Evolutionary conservation across 2,329 filamentous ascomycete species (phyloP).

Genomic region (Aspergillus bombycis): DNA sequence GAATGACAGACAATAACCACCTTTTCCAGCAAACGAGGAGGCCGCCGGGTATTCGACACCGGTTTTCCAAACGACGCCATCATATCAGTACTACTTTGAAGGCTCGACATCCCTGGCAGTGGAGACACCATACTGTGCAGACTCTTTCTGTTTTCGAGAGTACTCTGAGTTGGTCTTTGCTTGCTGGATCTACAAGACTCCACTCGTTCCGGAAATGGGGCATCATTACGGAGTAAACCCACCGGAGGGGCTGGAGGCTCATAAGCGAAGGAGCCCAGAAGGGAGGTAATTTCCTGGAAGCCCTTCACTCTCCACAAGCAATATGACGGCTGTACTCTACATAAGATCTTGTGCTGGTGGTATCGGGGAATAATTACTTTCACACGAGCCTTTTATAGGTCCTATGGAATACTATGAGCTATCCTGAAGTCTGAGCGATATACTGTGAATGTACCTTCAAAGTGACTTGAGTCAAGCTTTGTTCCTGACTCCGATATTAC

Average conservation of each 20-base stretch:
- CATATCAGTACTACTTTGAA: neutral
- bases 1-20: neutral
- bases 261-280: neutral
- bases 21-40: neutral
- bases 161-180: slow-evolving; percentile 15
- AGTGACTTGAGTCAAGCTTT: neutral
- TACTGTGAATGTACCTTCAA: neutral
- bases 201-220: slow-evolving; percentile 10
- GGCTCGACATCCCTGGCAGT: neutral
- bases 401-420: neutral
- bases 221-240: neutral
- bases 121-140: neutral
- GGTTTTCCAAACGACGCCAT: neutral
- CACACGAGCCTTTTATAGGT: neutral
- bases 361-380: neutral
- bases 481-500: neutral
- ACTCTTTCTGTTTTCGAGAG: slow-evolving; percentile 5
- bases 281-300: neutral
- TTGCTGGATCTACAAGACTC: slow-evolving; percentile 17
- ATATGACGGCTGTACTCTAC: neutral
- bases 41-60: neutral
- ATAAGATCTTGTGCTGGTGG: neutral
- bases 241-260: neutral
- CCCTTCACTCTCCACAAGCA: neutral
- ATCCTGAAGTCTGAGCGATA: neutral